Percentiles rank a stretch among this genome's conserved stretches.
Evolutionary conservation across 1,139 yeast genomes (phyloP).

Genomic region (Kodamaea derodonti): DNA sequence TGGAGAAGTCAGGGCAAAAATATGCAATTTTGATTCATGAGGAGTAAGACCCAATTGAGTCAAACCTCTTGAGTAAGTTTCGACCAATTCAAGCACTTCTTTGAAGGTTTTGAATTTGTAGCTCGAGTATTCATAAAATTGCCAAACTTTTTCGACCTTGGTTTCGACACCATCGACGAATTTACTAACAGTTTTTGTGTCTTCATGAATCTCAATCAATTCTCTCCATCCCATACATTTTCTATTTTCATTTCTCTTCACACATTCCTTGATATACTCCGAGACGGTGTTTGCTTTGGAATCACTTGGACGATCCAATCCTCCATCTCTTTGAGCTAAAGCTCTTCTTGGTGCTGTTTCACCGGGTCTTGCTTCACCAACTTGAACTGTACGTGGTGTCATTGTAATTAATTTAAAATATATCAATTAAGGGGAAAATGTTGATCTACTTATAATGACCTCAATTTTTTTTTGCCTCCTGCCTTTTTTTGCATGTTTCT

Average conservation of each 20-base stretch:
- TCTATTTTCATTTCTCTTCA: conserved; percentile 48
- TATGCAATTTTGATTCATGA: conserved; percentile 63
- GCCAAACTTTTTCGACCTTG: conserved; percentile 82
- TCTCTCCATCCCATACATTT: conserved; percentile 81
- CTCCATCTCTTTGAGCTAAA: conserved; percentile 52
- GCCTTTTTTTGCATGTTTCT: no score
- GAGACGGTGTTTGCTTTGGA: conserved; percentile 64
- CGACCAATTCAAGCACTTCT: conserved; percentile 49
- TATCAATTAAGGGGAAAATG: no score
- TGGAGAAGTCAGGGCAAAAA: conserved; percentile 81
- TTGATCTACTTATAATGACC: no score
- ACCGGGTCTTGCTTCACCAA: conserved; percentile 77
- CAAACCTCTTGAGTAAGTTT: conserved; percentile 71
- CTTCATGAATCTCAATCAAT: conserved; percentile 67
- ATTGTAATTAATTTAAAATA: conserved; percentile 11
- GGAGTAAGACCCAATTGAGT: conserved; percentile 71
- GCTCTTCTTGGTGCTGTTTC: conserved; percentile 93
- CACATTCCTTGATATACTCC: conserved; percentile 66
- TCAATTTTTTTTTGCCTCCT: no score
- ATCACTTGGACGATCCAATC: conserved; percentile 54
- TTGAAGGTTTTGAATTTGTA: conserved; percentile 65
- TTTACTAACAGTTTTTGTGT: conserved; percentile 72
- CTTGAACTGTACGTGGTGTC: conserved; percentile 54
- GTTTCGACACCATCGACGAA: conserved; percentile 70
- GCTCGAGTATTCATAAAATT: conserved; percentile 71